phyloP scores from a whole-genome alignment of 2,329 filamentous ascomycete species.

The Aspergillus glaucus region DNA sequence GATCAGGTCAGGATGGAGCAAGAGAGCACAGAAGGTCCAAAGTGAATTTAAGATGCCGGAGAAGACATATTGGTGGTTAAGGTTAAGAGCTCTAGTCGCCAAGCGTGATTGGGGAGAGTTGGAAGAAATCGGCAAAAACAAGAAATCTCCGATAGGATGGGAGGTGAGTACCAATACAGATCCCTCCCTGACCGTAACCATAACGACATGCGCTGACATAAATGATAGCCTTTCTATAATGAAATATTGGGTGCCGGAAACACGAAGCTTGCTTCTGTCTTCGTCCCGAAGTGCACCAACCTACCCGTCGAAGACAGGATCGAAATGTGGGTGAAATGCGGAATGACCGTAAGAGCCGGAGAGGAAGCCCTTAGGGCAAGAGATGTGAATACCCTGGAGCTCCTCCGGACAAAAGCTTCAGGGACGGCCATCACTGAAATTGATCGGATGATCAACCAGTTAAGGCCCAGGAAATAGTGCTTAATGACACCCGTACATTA shows the following conservation, averaged over 20 bases:
- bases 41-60: conserved; percentile 90
- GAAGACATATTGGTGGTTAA: conserved; percentile 80
- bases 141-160: conserved; percentile 93
- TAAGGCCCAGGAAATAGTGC: conserved; percentile 39
- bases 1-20: conserved; percentile 71
- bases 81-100: conserved; percentile 79
- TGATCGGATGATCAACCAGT: conserved; percentile 64
- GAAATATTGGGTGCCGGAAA: conserved; percentile 84
- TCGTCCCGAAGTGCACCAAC: conserved; percentile 79
- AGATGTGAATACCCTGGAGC: conserved; percentile 68
- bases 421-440: conserved; percentile 69
- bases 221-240: conserved; percentile 77
- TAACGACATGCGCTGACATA: conserved; percentile 21
- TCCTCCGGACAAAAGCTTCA: conserved; percentile 67
- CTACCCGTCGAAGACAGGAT: conserved; percentile 64
- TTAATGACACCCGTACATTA: conserved; percentile 9
- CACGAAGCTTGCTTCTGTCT: conserved; percentile 71
- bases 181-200: conserved; percentile 6
- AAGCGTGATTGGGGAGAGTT: conserved; percentile 89
- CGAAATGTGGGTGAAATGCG: conserved; percentile 95
- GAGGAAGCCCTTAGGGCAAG: conserved; percentile 83
- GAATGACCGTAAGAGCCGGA: conserved; percentile 77
- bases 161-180: conserved; percentile 54
- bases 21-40: conserved; percentile 80
- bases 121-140: conserved; percentile 67